Base-by-base conservation (phyloP, 2,329 filamentous ascomycete genomes). In the Fusarium concolor region DNA sequence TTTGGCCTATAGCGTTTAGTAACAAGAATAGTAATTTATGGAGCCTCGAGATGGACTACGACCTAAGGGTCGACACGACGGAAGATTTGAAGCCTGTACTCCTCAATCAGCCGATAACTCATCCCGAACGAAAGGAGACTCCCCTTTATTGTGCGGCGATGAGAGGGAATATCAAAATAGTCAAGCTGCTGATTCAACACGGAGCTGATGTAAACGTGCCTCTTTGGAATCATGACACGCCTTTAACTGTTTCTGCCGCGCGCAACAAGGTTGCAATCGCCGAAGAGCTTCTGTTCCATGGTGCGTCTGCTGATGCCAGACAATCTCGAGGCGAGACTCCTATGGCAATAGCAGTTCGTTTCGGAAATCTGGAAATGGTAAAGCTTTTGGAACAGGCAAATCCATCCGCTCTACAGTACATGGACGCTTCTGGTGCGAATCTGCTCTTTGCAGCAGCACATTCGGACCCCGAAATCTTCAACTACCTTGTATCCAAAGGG, bases 181-280 rank as follows among this genome's bases (percentile, higher is more conserved):
- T 54, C 0, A 37, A 15, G n/a, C 18, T 54, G 6, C 26, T 54
- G 4, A 26, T 46, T 6, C 15, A 28, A 1, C 31, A 46, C 4
- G 51, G 51, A 5, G 51, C 51, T 5, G 6, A 44, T 10, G 14
- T 54, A 5, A 6, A 37, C 10, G 24, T 14, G 6, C 5, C 18
- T 22, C 17, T 45, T 28, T 1, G n/a, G 6, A 3, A 2, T 3
- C n/a, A 37, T 9, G 4, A 14, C 0, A 54, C 51, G 1, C 5
- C 51, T 37, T 31, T 54, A 9, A 38, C 20, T 3, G 1, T 37
- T 5, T 44, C 53, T 1, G 53, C 53, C 2, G 0, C 1, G 3
- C 1, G n/a, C 2, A 35, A 20, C 5, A 22, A 35, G 4, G 1
- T n/a, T 12, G 3, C 2, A 5, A 7, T 37, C 17, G 37, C 10